Evolutionary conservation across 2,329 filamentous ascomycete species (phyloP).

Genomic region (Ascomycota sp.): DNA sequence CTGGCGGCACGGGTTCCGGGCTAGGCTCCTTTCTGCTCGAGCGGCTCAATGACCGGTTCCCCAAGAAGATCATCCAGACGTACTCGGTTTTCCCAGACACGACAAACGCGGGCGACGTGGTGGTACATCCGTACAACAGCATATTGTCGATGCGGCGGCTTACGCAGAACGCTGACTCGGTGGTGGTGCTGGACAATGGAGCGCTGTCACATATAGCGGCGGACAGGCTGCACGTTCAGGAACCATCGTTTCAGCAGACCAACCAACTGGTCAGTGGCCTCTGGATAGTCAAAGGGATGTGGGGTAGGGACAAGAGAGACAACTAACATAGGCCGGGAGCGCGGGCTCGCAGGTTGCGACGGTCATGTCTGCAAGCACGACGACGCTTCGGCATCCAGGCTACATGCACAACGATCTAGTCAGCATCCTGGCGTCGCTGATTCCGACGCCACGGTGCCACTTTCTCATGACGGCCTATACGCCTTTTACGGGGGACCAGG

Average conservation of each 20-base stretch:
- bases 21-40: conserved; percentile 86
- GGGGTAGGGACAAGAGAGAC: background rate
- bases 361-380: conserved; percentile 96
- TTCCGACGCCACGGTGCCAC: conserved; percentile 88
- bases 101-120: conserved; percentile 66
- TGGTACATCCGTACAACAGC: conserved; percentile 97
- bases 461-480: conserved; percentile 98
- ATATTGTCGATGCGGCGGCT: conserved; percentile 73
- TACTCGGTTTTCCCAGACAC: conserved; percentile 97
- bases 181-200: conserved; percentile 91
- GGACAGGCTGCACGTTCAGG: conserved; percentile 80
- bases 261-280: conserved; percentile 56
- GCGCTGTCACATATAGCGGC: conserved; percentile 83
- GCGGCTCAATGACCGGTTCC: conserved; percentile 86
- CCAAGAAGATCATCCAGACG: conserved; percentile 97
- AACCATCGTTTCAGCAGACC: conserved; percentile 89
- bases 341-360: conserved; percentile 43
- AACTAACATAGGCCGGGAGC: background rate
- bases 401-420: conserved; percentile 99
- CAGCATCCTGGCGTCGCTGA: conserved; percentile 84
- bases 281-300: background rate
- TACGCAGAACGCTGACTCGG: conserved; percentile 90
- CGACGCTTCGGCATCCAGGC: conserved; percentile 83
- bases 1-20: conserved; percentile 89
- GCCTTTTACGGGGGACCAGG: conserved; percentile 85